Base-by-base conservation (phyloP, 331 rosid genomes). In the Telfairia occidentalis region DNA sequence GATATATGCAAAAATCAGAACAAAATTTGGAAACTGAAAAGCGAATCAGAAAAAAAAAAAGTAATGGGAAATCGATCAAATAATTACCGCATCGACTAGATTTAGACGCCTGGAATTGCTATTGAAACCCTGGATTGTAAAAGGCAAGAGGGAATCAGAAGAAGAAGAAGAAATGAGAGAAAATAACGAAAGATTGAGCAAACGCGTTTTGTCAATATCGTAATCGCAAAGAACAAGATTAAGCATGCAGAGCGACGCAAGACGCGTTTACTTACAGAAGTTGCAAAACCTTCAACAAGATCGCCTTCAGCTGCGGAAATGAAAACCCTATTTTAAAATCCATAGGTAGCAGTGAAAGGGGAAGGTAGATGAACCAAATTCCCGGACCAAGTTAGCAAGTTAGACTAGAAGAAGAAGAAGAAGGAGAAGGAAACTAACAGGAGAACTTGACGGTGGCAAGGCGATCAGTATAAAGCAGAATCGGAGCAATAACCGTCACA, bases 401-500 rank as follows among this genome's bases (percentile, higher is more conserved):
- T 73, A 49, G 37, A 28, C 26, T 18, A 42, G 75, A 32, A 58
- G 37, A 58, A 58, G 52, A 24, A 50, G 83, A 60, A 8, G 57
- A 76, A 12, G 75, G 45, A 1, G 77, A 52, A 52, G 29, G 7
- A 76, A 60, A 79, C 95, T 82, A 74, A 89, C 95, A 67, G 23
- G 89, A 84, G 5, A 88, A 42, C 32, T 81, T 81, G 71, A 73
- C 76, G 65, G 91, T 81, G 74, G 89, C 84, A 58, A 95, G 89
- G 54, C 93, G 99, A 83, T 94, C 96, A 46, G 96, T 87, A 78
- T 91, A 94, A 26, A 91, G 87, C 49, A 83, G 64, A 86, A 94
- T 87, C 32, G 99, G 99, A 87, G 99, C 89, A 82, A 90, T 82
- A 46, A 95, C 97, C 54, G 99, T 95, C 0, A 88, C 50, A 43